phyloP scores from a whole-genome alignment of 352 stramenopile species.

The Phytophthora cactorum region DNA sequence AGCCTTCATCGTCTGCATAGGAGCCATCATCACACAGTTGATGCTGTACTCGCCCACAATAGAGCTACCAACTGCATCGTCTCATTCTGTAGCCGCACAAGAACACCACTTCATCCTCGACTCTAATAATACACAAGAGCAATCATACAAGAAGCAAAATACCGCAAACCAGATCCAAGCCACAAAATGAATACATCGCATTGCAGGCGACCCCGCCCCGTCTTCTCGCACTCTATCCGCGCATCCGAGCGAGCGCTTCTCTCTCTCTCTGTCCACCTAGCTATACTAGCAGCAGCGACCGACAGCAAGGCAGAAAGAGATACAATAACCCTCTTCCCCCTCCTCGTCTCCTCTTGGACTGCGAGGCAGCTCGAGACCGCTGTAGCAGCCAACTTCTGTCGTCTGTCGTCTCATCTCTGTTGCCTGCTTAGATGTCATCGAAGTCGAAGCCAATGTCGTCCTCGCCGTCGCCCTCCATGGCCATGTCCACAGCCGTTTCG shows the following conservation, averaged over 20 bases:
- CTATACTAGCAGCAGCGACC: constrained; percentile 30
- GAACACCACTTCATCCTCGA: constrained; percentile 5
- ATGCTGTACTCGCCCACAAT: constrained; percentile 12
- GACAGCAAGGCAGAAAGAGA: neutral
- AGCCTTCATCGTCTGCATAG: constrained; percentile 22
- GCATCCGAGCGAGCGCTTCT: constrained; percentile 15
- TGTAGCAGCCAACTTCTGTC: neutral
- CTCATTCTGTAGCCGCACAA: neutral
- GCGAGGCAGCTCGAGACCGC: neutral
- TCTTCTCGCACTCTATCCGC: constrained; percentile 24
- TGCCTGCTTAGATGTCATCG: constrained; percentile 84
- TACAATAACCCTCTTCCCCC: neutral
- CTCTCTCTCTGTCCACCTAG: constrained; percentile 14
- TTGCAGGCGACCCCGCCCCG: constrained; percentile 23
- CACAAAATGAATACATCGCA: constrained; percentile 46
- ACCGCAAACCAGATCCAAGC: constrained; percentile 12
- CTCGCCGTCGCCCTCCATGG: constrained; percentile 81
- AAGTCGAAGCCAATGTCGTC: constrained; percentile 93
- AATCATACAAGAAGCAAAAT: constrained; percentile 3
- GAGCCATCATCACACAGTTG: constrained; percentile 12
- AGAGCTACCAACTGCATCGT: constrained; percentile 4
- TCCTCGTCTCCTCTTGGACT: neutral
- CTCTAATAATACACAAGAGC: constrained; percentile 12
- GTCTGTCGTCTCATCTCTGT: neutral
- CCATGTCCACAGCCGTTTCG: constrained; percentile 88